A percentile compares a stretch with the other conserved stretches of the same genome.
Conservation (phyloP, 2,329 filamentous ascomycete species). For the Fusarium sacchari region DNA sequence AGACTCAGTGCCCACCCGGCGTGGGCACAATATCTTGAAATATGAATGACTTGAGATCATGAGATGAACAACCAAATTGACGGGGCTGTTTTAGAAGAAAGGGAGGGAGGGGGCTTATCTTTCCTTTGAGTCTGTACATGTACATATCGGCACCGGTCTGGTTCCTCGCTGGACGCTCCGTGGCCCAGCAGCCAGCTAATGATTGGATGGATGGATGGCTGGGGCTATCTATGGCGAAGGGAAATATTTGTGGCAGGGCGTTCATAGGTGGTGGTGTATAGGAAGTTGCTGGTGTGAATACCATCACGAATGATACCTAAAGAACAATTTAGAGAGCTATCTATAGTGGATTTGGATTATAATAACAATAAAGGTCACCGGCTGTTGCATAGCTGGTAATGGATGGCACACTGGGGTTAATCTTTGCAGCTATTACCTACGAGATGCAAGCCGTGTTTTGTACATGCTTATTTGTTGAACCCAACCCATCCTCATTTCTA, state of each 20-base stretch:
- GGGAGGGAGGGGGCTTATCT: neutral
- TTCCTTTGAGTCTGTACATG: conserved; percentile 33
- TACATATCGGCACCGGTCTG: conserved; percentile 24
- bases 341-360: conserved; percentile 11
- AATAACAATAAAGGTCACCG: neutral
- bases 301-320: conserved; percentile 35
- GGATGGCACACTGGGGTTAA: neutral
- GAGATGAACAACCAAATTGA: neutral
- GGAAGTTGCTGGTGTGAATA: conserved; percentile 19
- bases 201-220: conserved; percentile 28
- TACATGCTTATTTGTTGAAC: conserved; percentile 19
- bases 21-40: conserved; percentile 8
- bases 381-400: neutral
- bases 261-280: conserved; percentile 32
- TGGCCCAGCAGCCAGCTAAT: conserved; percentile 5
- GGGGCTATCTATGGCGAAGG: neutral
- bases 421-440: too few species aligned
- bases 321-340: conserved; percentile 24
- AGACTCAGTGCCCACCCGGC: neutral
- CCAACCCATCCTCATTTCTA: neutral
- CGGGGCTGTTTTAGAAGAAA: neutral
- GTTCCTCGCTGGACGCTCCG: conserved; percentile 5
- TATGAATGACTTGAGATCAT: conserved; percentile 1
- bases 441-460: conserved; percentile 1
- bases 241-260: conserved; percentile 30